A percentile compares a stretch with the other conserved stretches of the same genome.
Evolutionary conservation across 148 eudicot genomes (phyloP).

Genomic region (Chenopodium suecicum): DNA sequence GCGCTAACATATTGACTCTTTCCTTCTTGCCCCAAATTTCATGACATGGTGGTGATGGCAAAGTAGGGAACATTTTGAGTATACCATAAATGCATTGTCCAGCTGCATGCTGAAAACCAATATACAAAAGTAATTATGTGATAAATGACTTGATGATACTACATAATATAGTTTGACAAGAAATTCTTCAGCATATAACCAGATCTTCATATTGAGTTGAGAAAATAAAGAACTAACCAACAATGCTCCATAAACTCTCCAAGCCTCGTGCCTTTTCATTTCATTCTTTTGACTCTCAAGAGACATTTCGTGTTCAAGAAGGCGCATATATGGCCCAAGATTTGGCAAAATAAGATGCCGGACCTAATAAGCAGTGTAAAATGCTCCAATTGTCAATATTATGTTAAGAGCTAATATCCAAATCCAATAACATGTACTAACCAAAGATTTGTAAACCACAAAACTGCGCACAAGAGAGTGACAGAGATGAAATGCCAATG

Average conservation of each 20-base stretch:
- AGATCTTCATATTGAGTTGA: neutral
- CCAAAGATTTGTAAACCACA: neutral
- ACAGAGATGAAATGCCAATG: neutral
- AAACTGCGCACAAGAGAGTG: neutral
- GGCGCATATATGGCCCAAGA: slow-evolving; percentile 57
- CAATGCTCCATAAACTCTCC: slow-evolving; percentile 79
- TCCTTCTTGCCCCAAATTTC: slow-evolving; percentile 40
- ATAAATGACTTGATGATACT: slow-evolving; percentile 3
- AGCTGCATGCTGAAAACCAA: slow-evolving; percentile 59
- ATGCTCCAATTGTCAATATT: neutral
- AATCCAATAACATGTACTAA: neutral
- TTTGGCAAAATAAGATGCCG: slow-evolving; percentile 70
- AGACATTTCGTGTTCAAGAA: slow-evolving; percentile 77
- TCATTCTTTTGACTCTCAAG: slow-evolving; percentile 64
- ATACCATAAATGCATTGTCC: slow-evolving; percentile 61
- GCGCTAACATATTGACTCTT: slow-evolving; percentile 36
- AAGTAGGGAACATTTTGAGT: slow-evolving; percentile 58
- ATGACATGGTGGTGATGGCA: slow-evolving; percentile 42
- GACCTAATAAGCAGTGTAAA: slow-evolving; percentile 38
- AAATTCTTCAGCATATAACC: neutral
- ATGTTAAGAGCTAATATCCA: neutral
- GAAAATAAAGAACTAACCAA: slow-evolving; percentile 43
- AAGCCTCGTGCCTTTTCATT: slow-evolving; percentile 73
- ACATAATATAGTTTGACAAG: neutral
- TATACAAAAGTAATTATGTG: neutral